These are phyloP conservation scores for Neurospora sp. DNA, from an alignment of 495 filamentous ascomycete species.

Conservation along the genomic window DNA sequence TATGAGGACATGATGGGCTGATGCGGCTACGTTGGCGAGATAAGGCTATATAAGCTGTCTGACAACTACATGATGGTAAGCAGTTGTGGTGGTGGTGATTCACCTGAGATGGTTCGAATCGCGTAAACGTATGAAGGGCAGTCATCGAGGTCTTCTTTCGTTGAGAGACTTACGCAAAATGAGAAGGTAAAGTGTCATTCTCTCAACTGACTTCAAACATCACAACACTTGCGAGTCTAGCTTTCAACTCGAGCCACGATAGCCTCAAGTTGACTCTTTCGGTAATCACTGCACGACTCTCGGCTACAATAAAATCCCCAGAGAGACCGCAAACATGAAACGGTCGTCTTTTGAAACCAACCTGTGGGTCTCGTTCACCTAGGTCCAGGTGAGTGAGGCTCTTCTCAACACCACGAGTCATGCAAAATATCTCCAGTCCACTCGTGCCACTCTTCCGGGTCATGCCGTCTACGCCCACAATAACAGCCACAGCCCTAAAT, in stretches of 20 bases:
- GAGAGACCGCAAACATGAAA: neutral
- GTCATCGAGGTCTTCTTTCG: neutral
- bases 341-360: neutral
- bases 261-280: neutral
- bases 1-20: neutral
- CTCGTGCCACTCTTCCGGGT: neutral
- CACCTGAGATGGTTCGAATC: neutral
- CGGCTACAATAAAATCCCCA: neutral
- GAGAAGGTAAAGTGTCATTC: neutral
- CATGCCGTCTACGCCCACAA: neutral
- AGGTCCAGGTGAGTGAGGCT: neutral
- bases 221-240: neutral
- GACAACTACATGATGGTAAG: neutral
- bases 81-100: neutral
- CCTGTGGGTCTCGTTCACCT: neutral
- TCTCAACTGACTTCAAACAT: neutral
- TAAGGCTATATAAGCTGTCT: neutral
- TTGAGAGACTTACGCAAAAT: neutral
- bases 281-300: neutral
- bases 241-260: neutral
- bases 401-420: neutral
- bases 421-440: neutral
- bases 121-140: neutral
- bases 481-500: neutral
- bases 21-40: neutral